Evolutionary conservation across 23 red algal species (phyloP), one percentile per base, ranked within the genome.

Genomic region (Rhodosorus marinus): DNA sequence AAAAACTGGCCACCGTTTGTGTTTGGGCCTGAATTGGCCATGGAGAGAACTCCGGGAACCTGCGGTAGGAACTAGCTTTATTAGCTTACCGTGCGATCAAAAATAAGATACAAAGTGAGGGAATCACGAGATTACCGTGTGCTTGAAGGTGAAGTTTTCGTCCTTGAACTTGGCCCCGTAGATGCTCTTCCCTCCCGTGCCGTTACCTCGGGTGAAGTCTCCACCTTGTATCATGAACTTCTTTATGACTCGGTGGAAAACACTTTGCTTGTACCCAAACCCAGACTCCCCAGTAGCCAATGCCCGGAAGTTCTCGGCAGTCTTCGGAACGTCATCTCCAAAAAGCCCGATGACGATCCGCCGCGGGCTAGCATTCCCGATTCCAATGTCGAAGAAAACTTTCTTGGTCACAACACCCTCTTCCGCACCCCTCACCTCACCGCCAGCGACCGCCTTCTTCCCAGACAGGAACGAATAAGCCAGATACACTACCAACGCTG

Each of bases 1-100:
- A 94, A 94, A 54, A 94, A 81, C 75, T 94, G 87, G 33, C 57
- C 64, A 51, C 87, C 87, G 33, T 94, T 82, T n/a, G n/a, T n/a
- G n/a, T n/a, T n/a, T n/a, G n/a, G n/a, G n/a, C n/a, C n/a, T n/a
- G n/a, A n/a, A n/a, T n/a, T n/a, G n/a, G n/a, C n/a, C n/a, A n/a
- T n/a, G n/a, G n/a, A n/a, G n/a, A n/a, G n/a, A n/a, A n/a, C 2
- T 76, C 82, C 38, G 69, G 59, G 8, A 64, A 60, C 30, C 85
- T 76, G 0, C 75, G 75, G 51, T 93, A 74, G 65, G 77, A 42
- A 69, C 81, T 62, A 46, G 75, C n/a, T n/a, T n/a, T n/a, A n/a
- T n/a, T n/a, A n/a, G n/a, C n/a, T n/a, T n/a, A n/a, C n/a, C n/a
- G n/a, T n/a, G n/a, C n/a, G n/a, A n/a, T n/a, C n/a, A n/a, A n/a